Evolutionary conservation across 345 rosid species (phyloP).

Genomic region (Bruguiera sexangula): DNA sequence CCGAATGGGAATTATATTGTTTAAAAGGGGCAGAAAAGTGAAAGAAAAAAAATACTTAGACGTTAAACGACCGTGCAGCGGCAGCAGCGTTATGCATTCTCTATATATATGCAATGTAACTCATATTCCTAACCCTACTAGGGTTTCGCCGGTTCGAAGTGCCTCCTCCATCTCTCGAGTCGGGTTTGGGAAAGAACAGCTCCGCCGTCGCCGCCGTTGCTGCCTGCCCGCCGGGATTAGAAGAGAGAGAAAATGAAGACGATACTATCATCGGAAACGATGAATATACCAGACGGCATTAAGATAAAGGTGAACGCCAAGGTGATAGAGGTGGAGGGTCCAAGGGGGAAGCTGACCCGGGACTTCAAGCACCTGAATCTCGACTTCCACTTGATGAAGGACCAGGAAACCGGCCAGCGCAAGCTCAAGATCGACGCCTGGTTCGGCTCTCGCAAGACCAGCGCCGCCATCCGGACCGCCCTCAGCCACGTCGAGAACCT

Average conservation of each 20-base stretch:
- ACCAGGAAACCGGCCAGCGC: slow-evolving; percentile 43
- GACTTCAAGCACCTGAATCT: slow-evolving; percentile 54
- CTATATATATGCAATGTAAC: no score
- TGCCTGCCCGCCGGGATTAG: neutral
- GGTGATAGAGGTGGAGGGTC: slow-evolving; percentile 48
- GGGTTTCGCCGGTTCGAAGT: no score
- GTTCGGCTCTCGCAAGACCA: slow-evolving; percentile 56
- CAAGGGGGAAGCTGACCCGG: slow-evolving; percentile 38
- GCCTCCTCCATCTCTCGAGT: no score
- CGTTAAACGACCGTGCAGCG: no score
- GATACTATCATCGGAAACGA: slow-evolving; percentile 42
- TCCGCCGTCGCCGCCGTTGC: neutral
- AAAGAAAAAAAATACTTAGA: no score
- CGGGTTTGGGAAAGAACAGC: no score
- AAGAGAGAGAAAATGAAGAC: slow-evolving; percentile 36
- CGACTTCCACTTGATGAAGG: slow-evolving; percentile 49
- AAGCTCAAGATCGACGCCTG: slow-evolving; percentile 62
- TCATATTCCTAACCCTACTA: no score
- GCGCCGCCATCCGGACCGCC: slow-evolving; percentile 63
- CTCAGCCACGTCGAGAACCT: slow-evolving; percentile 70
- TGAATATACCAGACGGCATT: slow-evolving; percentile 51
- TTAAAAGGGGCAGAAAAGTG: no score
- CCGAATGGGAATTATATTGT: no score
- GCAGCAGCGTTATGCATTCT: no score
- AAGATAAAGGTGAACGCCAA: slow-evolving; percentile 39